Base-by-base conservation (phyloP, 805 yeast species). In the Kuraishia molischiana region DNA sequence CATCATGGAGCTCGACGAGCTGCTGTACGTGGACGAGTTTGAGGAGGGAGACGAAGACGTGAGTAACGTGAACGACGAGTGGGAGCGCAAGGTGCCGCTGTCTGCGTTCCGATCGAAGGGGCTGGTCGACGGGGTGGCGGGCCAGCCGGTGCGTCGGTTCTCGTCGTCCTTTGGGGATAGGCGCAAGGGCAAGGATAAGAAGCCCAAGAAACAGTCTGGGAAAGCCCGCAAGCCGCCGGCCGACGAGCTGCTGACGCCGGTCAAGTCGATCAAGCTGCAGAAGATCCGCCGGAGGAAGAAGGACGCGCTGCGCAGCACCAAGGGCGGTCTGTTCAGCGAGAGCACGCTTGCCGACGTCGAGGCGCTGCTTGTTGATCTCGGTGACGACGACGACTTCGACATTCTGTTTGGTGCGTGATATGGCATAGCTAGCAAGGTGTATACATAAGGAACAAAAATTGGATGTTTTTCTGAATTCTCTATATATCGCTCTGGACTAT, bases 21-120 rank as follows among this genome's bases (percentile, higher is more conserved):
- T 87, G 41, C 67, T 90, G 50, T 86, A 90, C 54, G 81, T 90
- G 62, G 81, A 90, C 54, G 96, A 85, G 53, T 64, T 87, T 44
- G 95, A 85, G 49, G 85, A 83, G 44, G 82, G 72, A 39, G 81
- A 76, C 21, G 72, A 72, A 41, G 80, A 75, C 37, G 70, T 61
- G 3, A 61, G 57, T 19, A 50, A 50, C 32, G 41, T 35, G 18
- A 28, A 28, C 10, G 42, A 32, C 11, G 33, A 32, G 10, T 34
- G 41, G 41, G 39, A 51, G 52, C 73, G 70, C 53, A 68, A 68
- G 39, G 78, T 86, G 6, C 97, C 97, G 3, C 60, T 89, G 30
- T 84, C 94, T 2, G 97, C 97, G 1, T 90, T 90, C 56, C 67
- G 97, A 52, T 89, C 86, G 59, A 81, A 86, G 51, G 82, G 83